These are phyloP conservation scores for Starmerella floris DNA, from an alignment of 805 yeast genomes.

Conservation along the genomic window DNA sequence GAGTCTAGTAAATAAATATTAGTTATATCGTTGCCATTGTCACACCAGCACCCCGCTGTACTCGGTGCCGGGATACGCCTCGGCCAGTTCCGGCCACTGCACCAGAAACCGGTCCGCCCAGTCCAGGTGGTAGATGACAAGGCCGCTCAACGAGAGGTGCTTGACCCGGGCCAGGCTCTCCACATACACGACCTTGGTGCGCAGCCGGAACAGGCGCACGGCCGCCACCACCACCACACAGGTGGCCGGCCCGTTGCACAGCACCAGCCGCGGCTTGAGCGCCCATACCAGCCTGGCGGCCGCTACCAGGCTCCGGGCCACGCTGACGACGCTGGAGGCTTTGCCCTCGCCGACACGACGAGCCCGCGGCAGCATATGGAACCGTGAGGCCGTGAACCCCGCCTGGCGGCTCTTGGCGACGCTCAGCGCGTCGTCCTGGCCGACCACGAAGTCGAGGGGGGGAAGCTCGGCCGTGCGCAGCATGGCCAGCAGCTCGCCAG, in stretches of 20 bases:
- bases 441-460: slow-evolving; percentile 28
- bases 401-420: slow-evolving; percentile 24
- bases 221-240: slow-evolving; percentile 42
- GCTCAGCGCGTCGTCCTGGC: slow-evolving; percentile 43
- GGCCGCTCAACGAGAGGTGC: slow-evolving; percentile 63
- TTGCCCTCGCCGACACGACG: slow-evolving; percentile 46
- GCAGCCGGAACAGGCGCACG: slow-evolving; percentile 26
- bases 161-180: slow-evolving; percentile 80
- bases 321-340: slow-evolving; percentile 35
- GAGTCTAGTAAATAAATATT: no score
- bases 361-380: slow-evolving; percentile 39
- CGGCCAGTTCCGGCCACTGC: slow-evolving; percentile 65
- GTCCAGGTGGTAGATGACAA: slow-evolving; percentile 51
- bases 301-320: slow-evolving; percentile 29
- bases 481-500: slow-evolving; percentile 85
- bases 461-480: slow-evolving; percentile 30
- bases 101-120: slow-evolving; percentile 71
- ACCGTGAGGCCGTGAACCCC: slow-evolving; percentile 8
- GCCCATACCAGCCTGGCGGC: slow-evolving; percentile 25
- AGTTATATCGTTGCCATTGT: no score
- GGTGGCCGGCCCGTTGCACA: slow-evolving; percentile 75
- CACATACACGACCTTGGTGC: slow-evolving; percentile 55
- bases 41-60: slow-evolving; percentile 66
- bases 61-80: slow-evolving; percentile 45
- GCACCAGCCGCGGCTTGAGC: slow-evolving; percentile 33